A percentile compares a stretch with the other conserved stretches of the same genome.
These are phyloP conservation scores for Fusarium xylarioides DNA, from an alignment of 2,329 filamentous ascomycete genomes.

Conservation along the genomic window DNA sequence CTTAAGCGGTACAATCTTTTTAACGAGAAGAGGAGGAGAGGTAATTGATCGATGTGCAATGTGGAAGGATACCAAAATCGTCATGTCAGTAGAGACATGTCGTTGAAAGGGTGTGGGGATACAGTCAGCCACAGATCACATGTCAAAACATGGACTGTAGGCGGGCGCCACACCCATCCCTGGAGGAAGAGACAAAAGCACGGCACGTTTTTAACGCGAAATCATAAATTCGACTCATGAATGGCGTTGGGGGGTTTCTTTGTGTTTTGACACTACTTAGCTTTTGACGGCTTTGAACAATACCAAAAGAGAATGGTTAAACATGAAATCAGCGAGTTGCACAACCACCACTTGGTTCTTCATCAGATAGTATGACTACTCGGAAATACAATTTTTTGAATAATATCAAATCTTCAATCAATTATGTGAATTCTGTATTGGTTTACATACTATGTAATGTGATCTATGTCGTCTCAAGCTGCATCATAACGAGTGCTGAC, in stretches of 20 bases:
- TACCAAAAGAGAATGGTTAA: constrained; percentile 29
- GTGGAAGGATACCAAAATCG: constrained; percentile 3
- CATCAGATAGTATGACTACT: constrained; percentile 2
- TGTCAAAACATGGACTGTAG: constrained; percentile 18
- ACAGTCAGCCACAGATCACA: constrained; percentile 33
- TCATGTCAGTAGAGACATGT: constrained; percentile 26
- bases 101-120: constrained; percentile 20
- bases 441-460: background rate
- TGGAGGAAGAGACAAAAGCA: constrained; percentile 13
- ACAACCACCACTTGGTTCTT: background rate
- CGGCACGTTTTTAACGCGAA: constrained; percentile 27
- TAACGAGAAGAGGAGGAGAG: constrained; percentile 26
- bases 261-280: constrained; percentile 31
- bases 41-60: constrained; percentile 33
- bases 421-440: background rate
- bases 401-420: background rate
- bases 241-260: constrained; percentile 40
- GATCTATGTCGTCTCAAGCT: background rate
- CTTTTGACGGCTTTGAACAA: constrained; percentile 24
- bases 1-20: constrained; percentile 55
- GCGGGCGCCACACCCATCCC: constrained; percentile 7
- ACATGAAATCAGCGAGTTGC: constrained; percentile 2
- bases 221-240: constrained; percentile 41
- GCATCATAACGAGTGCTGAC: background rate
- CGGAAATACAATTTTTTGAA: constrained; percentile 31